Evolutionary conservation across 129 eudicot genomes (phyloP).

Genomic region (Flaveria sonorensis): DNA sequence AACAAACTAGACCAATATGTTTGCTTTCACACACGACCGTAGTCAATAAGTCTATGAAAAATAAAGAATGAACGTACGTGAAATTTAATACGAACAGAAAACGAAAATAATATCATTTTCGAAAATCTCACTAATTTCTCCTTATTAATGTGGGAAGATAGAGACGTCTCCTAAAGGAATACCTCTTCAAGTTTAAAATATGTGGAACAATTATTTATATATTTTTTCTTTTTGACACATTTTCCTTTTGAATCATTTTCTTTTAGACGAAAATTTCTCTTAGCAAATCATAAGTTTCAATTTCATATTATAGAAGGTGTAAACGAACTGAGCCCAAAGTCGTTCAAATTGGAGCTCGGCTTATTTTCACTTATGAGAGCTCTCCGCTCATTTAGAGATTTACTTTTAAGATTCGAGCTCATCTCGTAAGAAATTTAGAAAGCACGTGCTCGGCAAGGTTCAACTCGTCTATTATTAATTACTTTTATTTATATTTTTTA

Average conservation of each 20-base stretch:
- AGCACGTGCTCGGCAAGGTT: no score
- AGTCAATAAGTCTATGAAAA: constrained; percentile 12
- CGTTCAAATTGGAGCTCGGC: no score
- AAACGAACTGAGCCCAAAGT: no score
- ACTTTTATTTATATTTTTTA: no score
- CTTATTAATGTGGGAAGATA: neutral
- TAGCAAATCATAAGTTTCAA: neutral
- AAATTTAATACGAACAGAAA: neutral
- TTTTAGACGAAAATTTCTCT: neutral
- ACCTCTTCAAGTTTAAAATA: neutral
- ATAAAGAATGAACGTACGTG: neutral
- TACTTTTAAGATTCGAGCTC: no score
- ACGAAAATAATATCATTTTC: constrained; percentile 4
- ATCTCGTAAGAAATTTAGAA: no score
- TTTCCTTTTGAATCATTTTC: neutral
- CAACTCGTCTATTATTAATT: no score
- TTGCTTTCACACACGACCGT: no score
- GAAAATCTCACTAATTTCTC: neutral
- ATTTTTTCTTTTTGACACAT: neutral
- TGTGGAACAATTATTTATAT: neutral
- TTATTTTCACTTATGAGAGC: no score
- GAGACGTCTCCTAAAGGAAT: neutral
- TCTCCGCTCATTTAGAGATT: no score
- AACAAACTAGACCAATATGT: no score
- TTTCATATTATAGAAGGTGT: neutral